Evolutionary conservation across 2,329 filamentous ascomycete genomes (phyloP).

Genomic region (Pyrenochaeta sp.): DNA sequence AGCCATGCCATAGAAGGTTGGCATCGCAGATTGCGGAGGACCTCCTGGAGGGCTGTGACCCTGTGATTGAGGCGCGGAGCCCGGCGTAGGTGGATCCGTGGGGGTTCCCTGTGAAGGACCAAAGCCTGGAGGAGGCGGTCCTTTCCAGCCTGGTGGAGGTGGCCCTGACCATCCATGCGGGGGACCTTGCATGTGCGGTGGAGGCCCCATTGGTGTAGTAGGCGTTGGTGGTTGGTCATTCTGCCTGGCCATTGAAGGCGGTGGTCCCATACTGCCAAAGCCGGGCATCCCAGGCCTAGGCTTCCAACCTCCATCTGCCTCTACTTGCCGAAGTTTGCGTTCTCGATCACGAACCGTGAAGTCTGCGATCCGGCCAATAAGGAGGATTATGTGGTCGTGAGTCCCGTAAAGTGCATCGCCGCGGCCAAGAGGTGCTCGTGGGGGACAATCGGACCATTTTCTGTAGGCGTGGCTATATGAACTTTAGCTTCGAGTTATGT

Average conservation of each 20-base stretch:
- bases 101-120: constrained; percentile 16
- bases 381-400: constrained; percentile 84
- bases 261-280: constrained; percentile 48
- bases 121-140: constrained; percentile 24
- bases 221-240: constrained; percentile 27
- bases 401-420: constrained; percentile 85
- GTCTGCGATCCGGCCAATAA: constrained; percentile 80
- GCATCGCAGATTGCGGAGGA: constrained; percentile 38
- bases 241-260: constrained; percentile 28
- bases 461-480: constrained; percentile 75
- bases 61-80: constrained; percentile 6
- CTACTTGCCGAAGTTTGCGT: constrained; percentile 76
- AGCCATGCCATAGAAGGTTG: constrained; percentile 63
- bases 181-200: constrained; percentile 36
- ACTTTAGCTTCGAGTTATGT: constrained; percentile 29
- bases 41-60: constrained; percentile 10
- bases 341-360: constrained; percentile 80
- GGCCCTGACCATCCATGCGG: constrained; percentile 31
- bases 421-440: constrained; percentile 79
- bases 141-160: constrained; percentile 26
- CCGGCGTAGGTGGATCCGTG: constrained; percentile 19
- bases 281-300: constrained; percentile 60
- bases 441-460: constrained; percentile 86
- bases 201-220: constrained; percentile 33
- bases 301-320: constrained; percentile 64